Conservation (phyloP, 371 early-diverging fungal genomes). For the Vairimorpha apis region DNA sequence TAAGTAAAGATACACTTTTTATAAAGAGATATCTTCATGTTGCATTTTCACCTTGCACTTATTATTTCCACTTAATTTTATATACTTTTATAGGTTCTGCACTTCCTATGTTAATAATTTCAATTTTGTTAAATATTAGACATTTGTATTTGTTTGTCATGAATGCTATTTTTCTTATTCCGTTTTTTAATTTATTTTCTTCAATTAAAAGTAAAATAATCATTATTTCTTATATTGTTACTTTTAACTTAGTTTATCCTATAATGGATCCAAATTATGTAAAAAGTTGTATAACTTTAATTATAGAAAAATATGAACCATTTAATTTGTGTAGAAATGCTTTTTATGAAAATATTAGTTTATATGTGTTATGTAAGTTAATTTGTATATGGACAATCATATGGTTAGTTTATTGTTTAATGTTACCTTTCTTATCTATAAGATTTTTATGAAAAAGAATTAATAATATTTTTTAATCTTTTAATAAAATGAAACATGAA, state of each 20-base stretch:
- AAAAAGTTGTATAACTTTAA: background rate
- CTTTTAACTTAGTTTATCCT: background rate
- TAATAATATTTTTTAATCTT: no score
- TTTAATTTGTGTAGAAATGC: no score
- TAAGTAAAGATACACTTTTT: background rate
- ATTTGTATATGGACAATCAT: no score
- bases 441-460: no score
- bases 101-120: background rate
- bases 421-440: no score
- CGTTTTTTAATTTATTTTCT: background rate
- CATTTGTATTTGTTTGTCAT: background rate
- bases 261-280: no score
- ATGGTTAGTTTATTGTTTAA: no score
- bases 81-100: background rate
- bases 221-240: background rate
- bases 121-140: background rate
- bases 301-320: no score
- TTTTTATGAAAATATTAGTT: no score
- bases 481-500: no score
- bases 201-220: background rate
- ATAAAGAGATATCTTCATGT: background rate
- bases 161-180: background rate
- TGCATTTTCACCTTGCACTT: background rate
- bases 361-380: no score
- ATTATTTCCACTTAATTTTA: background rate